These are phyloP conservation scores for Tricholoma bakamatsutake DNA, from an alignment of 768 basidiomycete genomes.

Conservation along the genomic window DNA sequence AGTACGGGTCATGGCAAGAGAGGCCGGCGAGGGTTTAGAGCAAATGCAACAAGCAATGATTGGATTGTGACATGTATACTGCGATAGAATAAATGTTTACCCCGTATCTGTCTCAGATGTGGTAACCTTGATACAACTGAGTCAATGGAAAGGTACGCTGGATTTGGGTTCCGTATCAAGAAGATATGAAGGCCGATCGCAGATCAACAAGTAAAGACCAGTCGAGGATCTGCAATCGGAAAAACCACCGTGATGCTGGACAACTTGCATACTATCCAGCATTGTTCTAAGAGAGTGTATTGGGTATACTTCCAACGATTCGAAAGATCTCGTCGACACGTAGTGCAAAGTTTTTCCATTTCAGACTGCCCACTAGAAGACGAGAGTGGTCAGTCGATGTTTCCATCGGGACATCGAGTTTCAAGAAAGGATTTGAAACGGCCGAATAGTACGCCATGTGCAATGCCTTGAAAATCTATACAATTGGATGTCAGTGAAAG, in stretches of 20 bases:
- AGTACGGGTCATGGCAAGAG: conserved; percentile 72
- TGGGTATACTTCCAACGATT: conserved; percentile 41
- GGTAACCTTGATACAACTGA: conserved; percentile 59
- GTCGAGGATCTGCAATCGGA: conserved; percentile 17
- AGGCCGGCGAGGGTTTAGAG: conserved; percentile 51
- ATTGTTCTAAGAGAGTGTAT: conserved; percentile 16
- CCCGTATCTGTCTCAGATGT: conserved; percentile 94
- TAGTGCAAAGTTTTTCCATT: conserved; percentile 64
- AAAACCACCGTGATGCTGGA: conserved; percentile 3
- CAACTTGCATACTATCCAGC: background rate
- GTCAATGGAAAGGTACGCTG: conserved; percentile 73
- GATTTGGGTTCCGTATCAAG: conserved; percentile 46
- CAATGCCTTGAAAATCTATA: conserved; percentile 80
- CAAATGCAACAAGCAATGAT: conserved; percentile 43
- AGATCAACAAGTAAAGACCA: conserved; percentile 13
- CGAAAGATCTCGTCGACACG: conserved; percentile 73
- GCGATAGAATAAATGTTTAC: conserved; percentile 35
- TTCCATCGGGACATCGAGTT: conserved; percentile 47
- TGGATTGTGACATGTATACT: conserved; percentile 24
- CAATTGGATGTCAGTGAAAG: background rate
- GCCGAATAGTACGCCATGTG: conserved; percentile 85
- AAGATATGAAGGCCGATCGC: conserved; percentile 10
- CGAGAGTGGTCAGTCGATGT: conserved; percentile 44
- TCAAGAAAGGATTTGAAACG: conserved; percentile 83
- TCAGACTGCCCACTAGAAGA: conserved; percentile 53